Percentiles rank a stretch among this genome's conserved stretches.
phyloP scores from a whole-genome alignment of 345 rosid species.

The Pugionium dolabratum region DNA sequence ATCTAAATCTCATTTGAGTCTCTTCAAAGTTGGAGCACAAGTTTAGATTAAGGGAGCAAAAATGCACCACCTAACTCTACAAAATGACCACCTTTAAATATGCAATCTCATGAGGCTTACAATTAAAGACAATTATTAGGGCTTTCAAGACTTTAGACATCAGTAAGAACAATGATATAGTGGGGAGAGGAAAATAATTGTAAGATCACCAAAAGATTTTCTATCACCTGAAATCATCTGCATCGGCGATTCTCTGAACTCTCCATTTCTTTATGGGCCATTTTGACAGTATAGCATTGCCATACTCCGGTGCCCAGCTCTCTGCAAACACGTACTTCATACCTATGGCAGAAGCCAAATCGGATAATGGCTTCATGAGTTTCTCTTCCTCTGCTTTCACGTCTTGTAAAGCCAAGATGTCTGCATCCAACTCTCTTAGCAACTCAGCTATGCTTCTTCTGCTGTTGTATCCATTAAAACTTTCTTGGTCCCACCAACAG shows the following conservation, averaged over 20 bases:
- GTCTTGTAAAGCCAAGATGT: conserved; percentile 80
- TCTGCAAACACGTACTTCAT: conserved; percentile 90
- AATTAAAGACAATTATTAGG: not conserved
- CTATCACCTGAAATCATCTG: conserved; percentile 77
- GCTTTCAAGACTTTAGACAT: not conserved
- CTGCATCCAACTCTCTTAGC: conserved; percentile 78
- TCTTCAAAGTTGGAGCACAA: not conserved
- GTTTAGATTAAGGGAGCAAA: not conserved
- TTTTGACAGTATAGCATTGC: conserved; percentile 79
- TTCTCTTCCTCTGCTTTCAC: conserved; percentile 89
- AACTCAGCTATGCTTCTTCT: conserved; percentile 78
- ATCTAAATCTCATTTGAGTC: not conserved
- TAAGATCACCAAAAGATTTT: not conserved
- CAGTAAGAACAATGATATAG: not conserved
- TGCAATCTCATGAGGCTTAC: not conserved
- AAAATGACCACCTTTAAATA: not conserved
- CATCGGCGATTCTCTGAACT: conserved; percentile 76
- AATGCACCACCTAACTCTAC: conserved; percentile 1
- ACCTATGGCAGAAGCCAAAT: conserved; percentile 72
- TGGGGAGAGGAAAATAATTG: not conserved
- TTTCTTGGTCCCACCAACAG: conserved; percentile 51
- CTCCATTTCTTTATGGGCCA: conserved; percentile 85
- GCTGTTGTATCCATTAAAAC: conserved; percentile 43
- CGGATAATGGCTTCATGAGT: conserved; percentile 83
- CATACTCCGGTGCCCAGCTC: conserved; percentile 95